phyloP scores from a whole-genome alignment of 2,329 filamentous ascomycete genomes.

The Paecilomyces sp. region DNA sequence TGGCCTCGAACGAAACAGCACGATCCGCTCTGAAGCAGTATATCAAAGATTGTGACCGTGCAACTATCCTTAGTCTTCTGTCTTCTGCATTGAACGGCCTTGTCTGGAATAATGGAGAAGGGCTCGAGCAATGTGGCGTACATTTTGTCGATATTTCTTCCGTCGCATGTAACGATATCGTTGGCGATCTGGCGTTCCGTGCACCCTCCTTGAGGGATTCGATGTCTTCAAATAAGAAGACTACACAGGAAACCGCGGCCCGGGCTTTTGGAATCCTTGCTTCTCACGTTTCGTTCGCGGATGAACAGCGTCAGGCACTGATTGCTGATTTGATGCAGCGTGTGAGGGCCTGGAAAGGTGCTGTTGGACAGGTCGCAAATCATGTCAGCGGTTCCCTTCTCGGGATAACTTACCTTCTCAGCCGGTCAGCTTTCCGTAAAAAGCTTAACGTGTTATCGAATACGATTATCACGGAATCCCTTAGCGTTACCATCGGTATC shows the following conservation, averaged over 20 bases:
- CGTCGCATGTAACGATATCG: slow-evolving; percentile 45
- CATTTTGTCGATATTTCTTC: slow-evolving; percentile 50
- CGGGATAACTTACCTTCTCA: slow-evolving; percentile 51
- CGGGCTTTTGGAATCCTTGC: slow-evolving; percentile 69
- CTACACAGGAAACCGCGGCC: slow-evolving; percentile 59
- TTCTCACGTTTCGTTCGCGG: slow-evolving; percentile 49
- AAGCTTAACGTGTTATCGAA: slow-evolving; percentile 23
- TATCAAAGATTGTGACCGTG: slow-evolving; percentile 24
- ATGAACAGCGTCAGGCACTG: slow-evolving; percentile 34
- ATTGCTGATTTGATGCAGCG: slow-evolving; percentile 42
- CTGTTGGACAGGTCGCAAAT: slow-evolving; percentile 54
- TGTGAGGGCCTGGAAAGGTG: slow-evolving; percentile 47
- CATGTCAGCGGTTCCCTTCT: slow-evolving; percentile 55
- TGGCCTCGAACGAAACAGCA: slow-evolving; percentile 62
- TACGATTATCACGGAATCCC: slow-evolving; percentile 33
- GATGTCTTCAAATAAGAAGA: slow-evolving; percentile 64
- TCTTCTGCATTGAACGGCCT: slow-evolving; percentile 40
- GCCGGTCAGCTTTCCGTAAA: slow-evolving; percentile 48
- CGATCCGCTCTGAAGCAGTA: slow-evolving; percentile 46
- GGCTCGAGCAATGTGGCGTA: slow-evolving; percentile 39
- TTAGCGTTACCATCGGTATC: slow-evolving; percentile 43
- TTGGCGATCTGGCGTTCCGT: slow-evolving; percentile 45
- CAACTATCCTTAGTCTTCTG: slow-evolving; percentile 35
- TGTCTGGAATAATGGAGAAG: slow-evolving; percentile 29
- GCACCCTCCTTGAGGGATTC: slow-evolving; percentile 50